Evolutionary conservation across 805 yeast genomes (phyloP).

Genomic region (Kuraishia hungarica): DNA sequence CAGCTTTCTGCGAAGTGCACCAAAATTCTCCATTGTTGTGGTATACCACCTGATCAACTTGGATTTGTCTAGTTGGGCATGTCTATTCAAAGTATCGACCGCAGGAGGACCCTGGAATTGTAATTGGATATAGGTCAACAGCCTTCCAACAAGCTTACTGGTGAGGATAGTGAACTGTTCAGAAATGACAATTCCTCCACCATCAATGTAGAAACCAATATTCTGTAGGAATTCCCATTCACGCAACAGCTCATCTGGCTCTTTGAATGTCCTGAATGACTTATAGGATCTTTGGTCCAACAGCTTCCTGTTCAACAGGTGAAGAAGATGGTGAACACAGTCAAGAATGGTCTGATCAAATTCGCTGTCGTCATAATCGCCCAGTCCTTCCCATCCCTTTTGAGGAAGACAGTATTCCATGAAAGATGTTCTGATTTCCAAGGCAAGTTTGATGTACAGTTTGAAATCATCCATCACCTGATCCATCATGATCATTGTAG

Average conservation of each 20-base stretch:
- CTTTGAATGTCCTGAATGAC: constrained; percentile 77
- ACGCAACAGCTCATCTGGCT: constrained; percentile 80
- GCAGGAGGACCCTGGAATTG: constrained; percentile 60
- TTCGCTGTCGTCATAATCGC: constrained; percentile 49
- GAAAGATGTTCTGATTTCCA: constrained; percentile 63
- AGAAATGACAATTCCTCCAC: constrained; percentile 76
- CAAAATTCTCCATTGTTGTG: constrained; percentile 60
- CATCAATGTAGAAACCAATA: constrained; percentile 70
- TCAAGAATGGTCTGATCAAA: constrained; percentile 62
- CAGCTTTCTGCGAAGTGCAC: constrained; percentile 72
- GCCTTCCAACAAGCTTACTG: constrained; percentile 56
- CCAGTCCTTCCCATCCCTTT: constrained; percentile 59
- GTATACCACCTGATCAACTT: constrained; percentile 58
- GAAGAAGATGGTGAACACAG: constrained; percentile 65
- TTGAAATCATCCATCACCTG: constrained; percentile 85
- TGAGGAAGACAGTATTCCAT: constrained; percentile 50
- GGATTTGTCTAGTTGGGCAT: constrained; percentile 20
- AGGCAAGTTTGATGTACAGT: constrained; percentile 65
- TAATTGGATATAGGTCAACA: constrained; percentile 61
- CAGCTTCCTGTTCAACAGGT: constrained; percentile 65
- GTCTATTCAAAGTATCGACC: constrained; percentile 14
- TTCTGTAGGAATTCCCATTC: constrained; percentile 75
- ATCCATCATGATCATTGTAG: constrained; percentile 94
- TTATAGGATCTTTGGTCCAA: constrained; percentile 57
- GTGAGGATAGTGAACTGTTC: constrained; percentile 64